Base-by-base conservation (phyloP, 1,139 yeast species). In the Kluyveromyces marxianus region DNA sequence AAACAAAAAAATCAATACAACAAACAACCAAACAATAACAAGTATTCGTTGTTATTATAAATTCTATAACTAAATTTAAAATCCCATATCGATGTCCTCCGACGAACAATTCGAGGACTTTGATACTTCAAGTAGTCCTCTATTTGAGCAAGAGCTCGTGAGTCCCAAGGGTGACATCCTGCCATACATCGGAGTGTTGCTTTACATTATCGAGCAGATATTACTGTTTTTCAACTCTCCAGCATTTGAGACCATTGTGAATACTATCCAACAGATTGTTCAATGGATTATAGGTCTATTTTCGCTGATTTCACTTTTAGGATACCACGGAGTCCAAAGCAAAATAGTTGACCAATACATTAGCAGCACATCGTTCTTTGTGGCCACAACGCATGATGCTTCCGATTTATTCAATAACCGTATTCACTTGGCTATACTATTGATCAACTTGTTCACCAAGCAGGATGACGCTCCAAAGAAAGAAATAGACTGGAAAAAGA, bases 261-360 rank as follows among this genome's bases (percentile, higher is more conserved):
- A 40, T 27, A 40, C 35, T 24, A 34, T 40, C 3, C 37, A 35
- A 35, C 37, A 34, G 26, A 40, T 40, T n/a, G 32, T 40, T 14
- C 38, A 40, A 10, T 33, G 26, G 43, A 40, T 40, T 34, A 40
- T 40, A 7, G 43, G 43, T 4, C 31, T 38, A 10, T 27, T 34
- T 14, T 40, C 43, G 25, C 35, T 40, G 37, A 7, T 40, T 34
- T 26, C 33, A 21, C 27, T 40, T 21, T 28, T 40, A 29, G 43
- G 43, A 27, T 40, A 40, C 32, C 38, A 40, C n/a, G 43, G 43
- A 34, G 34, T 40, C 38, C 43, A 40, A 40, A 33, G 26, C 25
- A 34, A 40, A 34, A 32, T 40, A 21, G 32, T 40, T 3, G 35
- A 7, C 6, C 37, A 40, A 34, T 40, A 40, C 38, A 31, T 40